phyloP scores from a whole-genome alignment of 495 filamentous ascomycete species.

The Penicillium samsonianum region DNA sequence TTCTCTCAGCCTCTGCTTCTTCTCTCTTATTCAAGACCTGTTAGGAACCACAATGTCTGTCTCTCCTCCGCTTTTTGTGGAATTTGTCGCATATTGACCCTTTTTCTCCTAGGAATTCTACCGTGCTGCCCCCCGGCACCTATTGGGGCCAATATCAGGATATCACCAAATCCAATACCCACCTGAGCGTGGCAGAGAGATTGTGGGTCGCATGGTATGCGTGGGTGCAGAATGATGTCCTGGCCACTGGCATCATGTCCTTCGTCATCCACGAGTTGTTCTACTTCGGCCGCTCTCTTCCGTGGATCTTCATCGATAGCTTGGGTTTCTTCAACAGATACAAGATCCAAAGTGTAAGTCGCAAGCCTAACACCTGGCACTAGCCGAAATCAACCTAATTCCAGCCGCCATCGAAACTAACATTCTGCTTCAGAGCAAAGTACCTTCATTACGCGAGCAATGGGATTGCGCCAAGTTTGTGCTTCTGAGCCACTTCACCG shows the following conservation, averaged over 20 bases:
- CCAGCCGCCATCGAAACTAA: constrained; percentile 7
- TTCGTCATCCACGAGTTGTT: constrained; percentile 85
- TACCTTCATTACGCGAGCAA: constrained; percentile 86
- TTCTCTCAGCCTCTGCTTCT: constrained; percentile 19
- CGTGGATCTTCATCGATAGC: constrained; percentile 82
- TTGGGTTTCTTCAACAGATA: constrained; percentile 85
- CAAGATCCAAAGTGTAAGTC: constrained; percentile 78
- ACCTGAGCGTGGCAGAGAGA: constrained; percentile 74
- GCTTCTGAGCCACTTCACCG: constrained; percentile 90
- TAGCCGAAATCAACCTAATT: constrained; percentile 17
- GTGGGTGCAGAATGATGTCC: constrained; percentile 87
- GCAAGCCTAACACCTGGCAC: constrained; percentile 15
- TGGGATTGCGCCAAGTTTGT: constrained; percentile 92
- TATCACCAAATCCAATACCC: constrained; percentile 77
- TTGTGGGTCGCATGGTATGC: constrained; percentile 90
- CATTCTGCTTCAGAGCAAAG: constrained; percentile 64
- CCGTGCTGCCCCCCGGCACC: constrained; percentile 50
- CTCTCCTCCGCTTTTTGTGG: constrained; percentile 18
- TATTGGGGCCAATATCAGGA: constrained; percentile 79
- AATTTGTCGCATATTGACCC: constrained; percentile 21
- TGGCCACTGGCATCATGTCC: constrained; percentile 90
- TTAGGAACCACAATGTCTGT: constrained; percentile 24
- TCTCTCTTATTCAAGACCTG: constrained; percentile 23
- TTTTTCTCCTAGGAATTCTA: constrained; percentile 46
- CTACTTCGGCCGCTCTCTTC: constrained; percentile 83